These are phyloP conservation scores for Citrullus colocynthis DNA, from an alignment of 306 rosid species.

Conservation along the genomic window DNA sequence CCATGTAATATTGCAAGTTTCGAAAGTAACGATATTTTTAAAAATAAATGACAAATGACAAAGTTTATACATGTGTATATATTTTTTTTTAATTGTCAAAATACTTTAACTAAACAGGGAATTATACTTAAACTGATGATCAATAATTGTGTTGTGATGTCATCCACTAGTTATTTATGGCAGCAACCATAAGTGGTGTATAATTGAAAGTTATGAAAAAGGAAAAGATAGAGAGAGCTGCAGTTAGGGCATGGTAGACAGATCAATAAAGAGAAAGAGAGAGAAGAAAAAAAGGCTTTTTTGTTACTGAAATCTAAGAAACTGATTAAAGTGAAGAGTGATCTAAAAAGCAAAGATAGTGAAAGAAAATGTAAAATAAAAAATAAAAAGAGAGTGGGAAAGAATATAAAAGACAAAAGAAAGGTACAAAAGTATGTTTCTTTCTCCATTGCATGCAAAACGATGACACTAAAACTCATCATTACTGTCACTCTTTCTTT, in stretches of 20 bases:
- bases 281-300: constrained; percentile 17
- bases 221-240: neutral
- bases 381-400: neutral
- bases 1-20: too few species aligned
- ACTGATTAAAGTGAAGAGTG: constrained; percentile 40
- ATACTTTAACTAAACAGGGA: too few species aligned
- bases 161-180: neutral
- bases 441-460: constrained; percentile 49
- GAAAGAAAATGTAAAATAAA: constrained; percentile 22
- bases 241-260: neutral
- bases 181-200: neutral
- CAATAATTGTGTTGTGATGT: neutral
- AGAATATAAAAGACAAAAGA: constrained; percentile 16
- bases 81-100: too few species aligned
- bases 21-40: too few species aligned
- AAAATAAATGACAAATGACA: too few species aligned
- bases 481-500: constrained; percentile 49
- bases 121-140: too few species aligned
- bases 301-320: constrained; percentile 78
- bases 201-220: neutral
- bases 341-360: constrained; percentile 35
- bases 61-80: too few species aligned
- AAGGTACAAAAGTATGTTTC: constrained; percentile 28
- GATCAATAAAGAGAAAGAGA: neutral
- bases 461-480: constrained; percentile 49